phyloP scores from a whole-genome alignment of 768 basidiomycete species.

The Mycena haematopus region DNA sequence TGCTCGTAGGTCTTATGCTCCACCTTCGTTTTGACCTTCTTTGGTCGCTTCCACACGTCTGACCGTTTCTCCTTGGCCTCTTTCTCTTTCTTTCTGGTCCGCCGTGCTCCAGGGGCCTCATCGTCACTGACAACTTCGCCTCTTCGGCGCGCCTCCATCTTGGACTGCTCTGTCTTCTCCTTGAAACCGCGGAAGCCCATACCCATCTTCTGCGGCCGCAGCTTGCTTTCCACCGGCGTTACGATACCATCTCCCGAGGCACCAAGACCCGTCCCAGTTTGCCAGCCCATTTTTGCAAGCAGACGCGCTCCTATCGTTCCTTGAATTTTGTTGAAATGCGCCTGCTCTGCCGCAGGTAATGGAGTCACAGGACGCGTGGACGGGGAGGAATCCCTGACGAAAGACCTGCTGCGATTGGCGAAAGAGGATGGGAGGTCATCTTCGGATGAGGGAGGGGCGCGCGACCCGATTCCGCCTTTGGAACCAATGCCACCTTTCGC shows the following conservation, averaged over 20 bases:
- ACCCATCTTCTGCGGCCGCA: conserved; percentile 86
- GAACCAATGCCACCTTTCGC: conserved; percentile 38
- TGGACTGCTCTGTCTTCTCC: conserved; percentile 87
- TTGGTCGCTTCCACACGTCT: conserved; percentile 86
- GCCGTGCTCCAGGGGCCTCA: conserved; percentile 59
- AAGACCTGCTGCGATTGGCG: conserved; percentile 41
- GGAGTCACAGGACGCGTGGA: conserved; percentile 56
- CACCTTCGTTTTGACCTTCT: conserved; percentile 83
- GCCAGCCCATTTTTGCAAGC: conserved; percentile 97
- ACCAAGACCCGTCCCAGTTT: conserved; percentile 81
- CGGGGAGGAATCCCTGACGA: conserved; percentile 59
- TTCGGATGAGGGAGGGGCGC: conserved; percentile 21
- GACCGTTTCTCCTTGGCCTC: conserved; percentile 66
- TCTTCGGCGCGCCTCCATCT: conserved; percentile 75
- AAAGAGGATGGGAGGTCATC: conserved; percentile 50
- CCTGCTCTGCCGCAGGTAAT: conserved; percentile 68
- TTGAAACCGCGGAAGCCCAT: conserved; percentile 87
- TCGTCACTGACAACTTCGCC: conserved; percentile 81
- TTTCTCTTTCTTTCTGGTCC: conserved; percentile 57
- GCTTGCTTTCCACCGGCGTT: conserved; percentile 84
- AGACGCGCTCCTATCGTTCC: conserved; percentile 86
- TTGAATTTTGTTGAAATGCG: conserved; percentile 84
- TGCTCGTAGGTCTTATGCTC: conserved; percentile 98
- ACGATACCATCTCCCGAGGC: conserved; percentile 79
- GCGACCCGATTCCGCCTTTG: conserved; percentile 28